Conservation (phyloP, 2,329 filamentous ascomycete species). For the Claviceps citrina region DNA sequence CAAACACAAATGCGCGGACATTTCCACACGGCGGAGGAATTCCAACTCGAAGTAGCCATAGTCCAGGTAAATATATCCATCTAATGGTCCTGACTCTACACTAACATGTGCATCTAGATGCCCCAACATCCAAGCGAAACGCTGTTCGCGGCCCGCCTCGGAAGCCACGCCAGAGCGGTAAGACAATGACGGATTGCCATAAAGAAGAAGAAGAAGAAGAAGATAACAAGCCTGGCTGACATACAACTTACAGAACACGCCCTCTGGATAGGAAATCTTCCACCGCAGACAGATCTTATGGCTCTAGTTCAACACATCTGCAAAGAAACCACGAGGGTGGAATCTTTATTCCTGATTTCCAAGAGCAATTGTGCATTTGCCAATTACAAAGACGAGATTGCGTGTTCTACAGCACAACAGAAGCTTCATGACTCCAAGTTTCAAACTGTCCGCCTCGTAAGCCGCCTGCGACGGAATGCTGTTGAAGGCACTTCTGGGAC, state of each 20-base stretch:
- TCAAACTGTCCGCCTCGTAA: constrained; percentile 71
- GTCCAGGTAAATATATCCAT: constrained; percentile 10
- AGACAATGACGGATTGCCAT: constrained; percentile 14
- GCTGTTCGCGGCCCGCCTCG: constrained; percentile 21
- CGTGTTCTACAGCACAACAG: constrained; percentile 61
- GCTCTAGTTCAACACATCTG: constrained; percentile 86
- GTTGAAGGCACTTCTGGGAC: constrained; percentile 30
- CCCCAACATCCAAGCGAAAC: constrained; percentile 8
- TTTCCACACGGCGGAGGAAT: constrained; percentile 7
- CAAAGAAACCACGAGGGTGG: constrained; percentile 59
- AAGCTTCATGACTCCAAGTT: constrained; percentile 86
- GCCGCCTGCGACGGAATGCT: constrained; percentile 52
- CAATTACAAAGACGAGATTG: constrained; percentile 72
- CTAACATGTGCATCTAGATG: constrained; percentile 5
- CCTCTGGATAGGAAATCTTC: constrained; percentile 90
- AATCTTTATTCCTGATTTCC: constrained; percentile 85
- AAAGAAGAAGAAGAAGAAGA: constrained; percentile 1
- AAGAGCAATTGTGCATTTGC: constrained; percentile 97
- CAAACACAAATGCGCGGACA: constrained; percentile 6
- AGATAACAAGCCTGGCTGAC: constrained; percentile 1
- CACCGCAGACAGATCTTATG: constrained; percentile 66
- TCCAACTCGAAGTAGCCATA: constrained; percentile 3
- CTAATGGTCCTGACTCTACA: not conserved
- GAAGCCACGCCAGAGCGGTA: constrained; percentile 44
- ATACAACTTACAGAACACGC: constrained; percentile 48